Evolutionary conservation across 306 rosid species (phyloP).

Genomic region (Citrullus amarus): DNA sequence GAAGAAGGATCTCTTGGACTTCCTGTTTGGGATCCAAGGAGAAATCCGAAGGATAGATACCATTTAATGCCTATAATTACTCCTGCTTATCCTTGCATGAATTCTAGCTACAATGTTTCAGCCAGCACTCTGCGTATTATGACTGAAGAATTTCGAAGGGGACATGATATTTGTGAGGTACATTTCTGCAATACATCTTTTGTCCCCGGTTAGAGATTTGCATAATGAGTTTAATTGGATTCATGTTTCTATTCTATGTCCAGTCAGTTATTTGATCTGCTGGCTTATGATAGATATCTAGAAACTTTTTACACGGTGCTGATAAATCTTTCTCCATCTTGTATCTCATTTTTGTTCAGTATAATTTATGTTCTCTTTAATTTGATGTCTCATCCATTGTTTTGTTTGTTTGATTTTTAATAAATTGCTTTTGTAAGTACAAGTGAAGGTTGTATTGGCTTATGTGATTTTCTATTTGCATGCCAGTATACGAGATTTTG

Average conservation of each 20-base stretch:
- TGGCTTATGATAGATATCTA: not conserved
- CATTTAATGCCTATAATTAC: conserved; percentile 97
- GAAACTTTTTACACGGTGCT: not conserved
- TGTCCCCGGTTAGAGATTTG: not conserved
- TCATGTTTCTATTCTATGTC: not conserved
- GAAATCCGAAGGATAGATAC: conserved; percentile 63
- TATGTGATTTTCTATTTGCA: not conserved
- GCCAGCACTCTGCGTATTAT: conserved; percentile 79
- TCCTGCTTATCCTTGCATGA: conserved; percentile 98
- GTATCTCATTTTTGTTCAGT: not conserved
- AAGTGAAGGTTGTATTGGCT: not conserved
- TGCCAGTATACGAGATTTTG: not conserved
- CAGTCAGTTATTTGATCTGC: not conserved
- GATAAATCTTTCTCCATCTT: not conserved
- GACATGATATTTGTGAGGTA: conserved; percentile 90
- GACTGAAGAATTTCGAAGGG: conserved; percentile 87
- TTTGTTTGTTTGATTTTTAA: not conserved
- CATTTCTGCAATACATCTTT: not conserved
- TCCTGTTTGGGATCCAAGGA: conserved; percentile 94
- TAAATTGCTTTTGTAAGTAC: not conserved
- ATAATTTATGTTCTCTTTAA: not conserved
- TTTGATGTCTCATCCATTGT: not conserved
- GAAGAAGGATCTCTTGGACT: conserved; percentile 95
- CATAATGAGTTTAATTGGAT: not conserved
- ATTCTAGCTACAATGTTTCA: conserved; percentile 94